Conservation (phyloP, 148 eudicot genomes). For the Gaultheria prostrata region DNA sequence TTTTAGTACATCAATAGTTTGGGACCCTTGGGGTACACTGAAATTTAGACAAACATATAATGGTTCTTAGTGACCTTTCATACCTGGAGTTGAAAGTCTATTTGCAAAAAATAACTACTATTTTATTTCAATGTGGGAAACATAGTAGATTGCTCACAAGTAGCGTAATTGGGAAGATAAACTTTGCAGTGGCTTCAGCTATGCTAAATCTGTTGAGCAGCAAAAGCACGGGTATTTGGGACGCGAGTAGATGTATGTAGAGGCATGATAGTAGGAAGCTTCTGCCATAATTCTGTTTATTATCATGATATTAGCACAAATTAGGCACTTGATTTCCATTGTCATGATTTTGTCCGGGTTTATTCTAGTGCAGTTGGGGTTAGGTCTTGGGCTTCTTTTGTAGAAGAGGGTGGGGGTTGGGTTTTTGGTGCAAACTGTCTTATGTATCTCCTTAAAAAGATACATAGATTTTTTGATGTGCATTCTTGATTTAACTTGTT, state of each 20-base stretch:
- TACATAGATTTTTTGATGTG: neutral
- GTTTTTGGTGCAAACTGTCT: neutral
- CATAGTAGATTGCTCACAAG: neutral
- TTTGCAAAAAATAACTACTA: neutral
- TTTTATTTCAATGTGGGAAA: neutral
- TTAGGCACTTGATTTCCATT: neutral
- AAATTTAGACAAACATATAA: neutral
- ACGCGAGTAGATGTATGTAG: neutral
- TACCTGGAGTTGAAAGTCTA: neutral
- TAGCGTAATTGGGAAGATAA: neutral
- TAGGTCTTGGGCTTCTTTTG: too few relatives aligned
- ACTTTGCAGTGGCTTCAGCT: neutral
- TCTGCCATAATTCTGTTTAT: neutral
- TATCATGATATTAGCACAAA: slow-evolving; percentile 6
- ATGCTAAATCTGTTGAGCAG: neutral
- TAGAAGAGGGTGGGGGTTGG: neutral
- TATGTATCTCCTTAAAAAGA: neutral
- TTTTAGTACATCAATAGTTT: neutral
- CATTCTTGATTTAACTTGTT: neutral
- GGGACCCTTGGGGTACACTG: neutral
- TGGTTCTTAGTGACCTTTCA: neutral
- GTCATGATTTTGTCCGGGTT: neutral
- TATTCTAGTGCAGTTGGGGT: slow-evolving; percentile 8
- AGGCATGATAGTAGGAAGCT: slow-evolving; percentile 12
- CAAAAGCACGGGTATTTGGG: neutral